Base-by-base conservation (phyloP, 805 yeast genomes). In the Sugiyamaella valdiviana region DNA sequence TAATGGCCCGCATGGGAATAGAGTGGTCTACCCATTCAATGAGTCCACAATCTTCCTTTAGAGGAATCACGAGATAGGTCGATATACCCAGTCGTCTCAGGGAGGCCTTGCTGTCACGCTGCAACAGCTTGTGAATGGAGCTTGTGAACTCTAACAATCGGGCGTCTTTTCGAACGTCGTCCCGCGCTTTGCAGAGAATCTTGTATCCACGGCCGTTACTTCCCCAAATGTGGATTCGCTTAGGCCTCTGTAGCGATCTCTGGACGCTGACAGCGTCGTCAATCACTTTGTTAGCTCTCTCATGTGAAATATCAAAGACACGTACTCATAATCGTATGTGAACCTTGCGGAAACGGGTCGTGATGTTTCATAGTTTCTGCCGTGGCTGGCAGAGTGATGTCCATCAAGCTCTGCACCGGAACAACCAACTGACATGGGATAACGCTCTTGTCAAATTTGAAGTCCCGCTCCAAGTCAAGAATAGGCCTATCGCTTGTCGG, bases 151-250 rank as follows among this genome's bases (percentile, higher is more conserved):
- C 93, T 85, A 89, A 85, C 45, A 91, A 78, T 57, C 95, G 85
- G 3, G 96, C 93, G 70, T 95, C 99, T 61, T 95, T 95, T 54
- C 98, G 71, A 16, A 95, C 82, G 68, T 93, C 99, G 65, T 93
- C 99, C 53, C 80, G 77, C 6, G 83, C 80, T 61, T 93, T 93
- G 57, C 95, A 82, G 68, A 93, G 74, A 14, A 93, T 73, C 16
- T 83, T 76, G 62, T 90, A 90, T 1, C 70, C 64, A n/a, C 68
- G 66, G 6, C 91, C 90, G 65, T 91, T 86, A 2, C 86, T 79
- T 0, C 98, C 99, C 36, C 78, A 65, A 2, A 91, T 69, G 12
- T 78, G 78, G 6, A 93, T 69, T 54, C 85, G 82, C 57, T 87
- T 78, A 0, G 99, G 99, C 67, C 78, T 80, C 64, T 90, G 97